phyloP scores from a whole-genome alignment of 2,329 filamentous ascomycete genomes.

The Monilinia vaccinii-corymbosi region DNA sequence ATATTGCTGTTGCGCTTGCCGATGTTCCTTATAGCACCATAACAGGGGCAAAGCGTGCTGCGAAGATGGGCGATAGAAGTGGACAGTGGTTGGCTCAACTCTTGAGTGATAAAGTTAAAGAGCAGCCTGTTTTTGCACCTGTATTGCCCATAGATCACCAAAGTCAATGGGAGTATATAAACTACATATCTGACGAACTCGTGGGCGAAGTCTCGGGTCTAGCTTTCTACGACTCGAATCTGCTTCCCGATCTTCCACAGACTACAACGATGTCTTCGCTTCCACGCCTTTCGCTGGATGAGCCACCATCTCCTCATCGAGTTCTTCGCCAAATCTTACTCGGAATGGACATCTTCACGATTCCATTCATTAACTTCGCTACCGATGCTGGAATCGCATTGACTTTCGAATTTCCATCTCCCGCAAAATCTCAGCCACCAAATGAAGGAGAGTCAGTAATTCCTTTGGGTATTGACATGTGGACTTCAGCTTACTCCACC shows the following conservation, averaged over 20 bases:
- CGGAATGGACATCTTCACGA: slow-evolving; percentile 70
- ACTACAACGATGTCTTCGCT: slow-evolving; percentile 47
- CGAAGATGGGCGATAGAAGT: slow-evolving; percentile 79
- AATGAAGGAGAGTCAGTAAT: slow-evolving; percentile 18
- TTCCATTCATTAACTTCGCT: slow-evolving; percentile 63
- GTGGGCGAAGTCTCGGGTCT: slow-evolving; percentile 53
- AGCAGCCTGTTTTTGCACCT: slow-evolving; percentile 47
- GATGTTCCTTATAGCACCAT: slow-evolving; percentile 55
- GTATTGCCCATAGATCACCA: slow-evolving; percentile 67
- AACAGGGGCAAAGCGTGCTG: slow-evolving; percentile 61
- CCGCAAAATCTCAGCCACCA: slow-evolving; percentile 3
- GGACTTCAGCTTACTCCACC: slow-evolving; percentile 51
- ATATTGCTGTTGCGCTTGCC: slow-evolving; percentile 70
- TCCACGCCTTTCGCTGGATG: slow-evolving; percentile 66
- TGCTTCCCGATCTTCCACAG: slow-evolving; percentile 57
- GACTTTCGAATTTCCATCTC: slow-evolving; percentile 62
- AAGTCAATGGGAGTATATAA: slow-evolving; percentile 72
- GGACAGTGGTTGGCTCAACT: slow-evolving; percentile 72
- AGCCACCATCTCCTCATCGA: slow-evolving; percentile 62
- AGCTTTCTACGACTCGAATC: slow-evolving; percentile 66
- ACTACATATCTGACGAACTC: slow-evolving; percentile 58
- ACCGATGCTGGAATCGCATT: slow-evolving; percentile 84
- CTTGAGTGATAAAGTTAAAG: slow-evolving; percentile 34
- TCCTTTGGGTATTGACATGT: slow-evolving; percentile 72
- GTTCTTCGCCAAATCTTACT: slow-evolving; percentile 66